phyloP scores from a whole-genome alignment of 2,329 filamentous ascomycete genomes.

The Aureobasidium sp. region DNA sequence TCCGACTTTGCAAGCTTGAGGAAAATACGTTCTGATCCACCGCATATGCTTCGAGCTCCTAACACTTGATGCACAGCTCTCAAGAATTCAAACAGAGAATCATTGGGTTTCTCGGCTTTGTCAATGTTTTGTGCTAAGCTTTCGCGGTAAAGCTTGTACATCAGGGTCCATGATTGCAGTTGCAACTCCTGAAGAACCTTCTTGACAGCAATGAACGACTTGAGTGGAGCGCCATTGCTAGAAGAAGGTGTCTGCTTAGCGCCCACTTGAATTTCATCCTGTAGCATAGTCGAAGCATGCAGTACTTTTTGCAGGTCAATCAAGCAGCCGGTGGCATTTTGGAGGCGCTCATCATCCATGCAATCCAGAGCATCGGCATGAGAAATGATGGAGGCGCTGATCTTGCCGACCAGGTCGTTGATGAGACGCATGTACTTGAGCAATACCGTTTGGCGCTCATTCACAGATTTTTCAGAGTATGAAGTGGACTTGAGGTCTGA shows the following conservation, averaged over 20 bases:
- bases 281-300: slow-evolving; percentile 70
- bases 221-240: slow-evolving; percentile 35
- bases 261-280: slow-evolving; percentile 78
- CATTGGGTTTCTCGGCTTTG: slow-evolving; percentile 54
- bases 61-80: slow-evolving; percentile 75
- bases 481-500: slow-evolving; percentile 56
- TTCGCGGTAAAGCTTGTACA: slow-evolving; percentile 72
- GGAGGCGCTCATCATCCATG: slow-evolving; percentile 70
- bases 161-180: slow-evolving; percentile 76
- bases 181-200: slow-evolving; percentile 70
- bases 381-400: slow-evolving; percentile 56
- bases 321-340: slow-evolving; percentile 62
- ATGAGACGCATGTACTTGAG: slow-evolving; percentile 71
- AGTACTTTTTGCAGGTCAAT: slow-evolving; percentile 64
- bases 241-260: slow-evolving; percentile 54
- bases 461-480: slow-evolving; percentile 46
- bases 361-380: slow-evolving; percentile 70
- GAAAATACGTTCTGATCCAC: slow-evolving; percentile 76
- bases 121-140: slow-evolving; percentile 59
- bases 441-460: slow-evolving; percentile 61
- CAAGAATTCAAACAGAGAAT: slow-evolving; percentile 70
- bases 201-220: slow-evolving; percentile 20
- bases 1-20: slow-evolving; percentile 84
- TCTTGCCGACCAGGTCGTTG: slow-evolving; percentile 65
- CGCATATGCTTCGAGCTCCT: slow-evolving; percentile 78